These are phyloP conservation scores for Paramecium biaurelia DNA, from an alignment of 73 alveolate species.

Conservation along the genomic window DNA sequence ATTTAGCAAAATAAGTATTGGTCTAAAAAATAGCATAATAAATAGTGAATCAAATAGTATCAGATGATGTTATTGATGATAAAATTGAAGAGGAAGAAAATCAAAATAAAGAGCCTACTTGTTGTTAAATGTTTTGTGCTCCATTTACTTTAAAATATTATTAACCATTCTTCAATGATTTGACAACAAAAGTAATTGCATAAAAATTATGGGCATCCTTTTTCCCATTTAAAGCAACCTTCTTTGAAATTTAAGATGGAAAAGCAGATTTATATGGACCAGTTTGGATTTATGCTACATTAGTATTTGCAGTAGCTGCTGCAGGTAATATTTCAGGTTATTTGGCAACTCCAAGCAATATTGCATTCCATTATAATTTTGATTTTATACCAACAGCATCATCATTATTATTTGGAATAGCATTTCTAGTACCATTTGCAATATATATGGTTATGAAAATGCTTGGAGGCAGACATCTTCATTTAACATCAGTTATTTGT, in stretches of 20 bases:
- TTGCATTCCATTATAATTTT: slow-evolving; percentile 68
- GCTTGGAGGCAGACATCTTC: slow-evolving; percentile 69
- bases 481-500: slow-evolving; percentile 70
- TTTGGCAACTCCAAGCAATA: slow-evolving; percentile 70
- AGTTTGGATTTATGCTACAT: slow-evolving; percentile 78
- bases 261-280: slow-evolving; percentile 84
- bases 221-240: slow-evolving; percentile 74
- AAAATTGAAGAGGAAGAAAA: slow-evolving; percentile 20
- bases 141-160: slow-evolving; percentile 33
- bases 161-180: slow-evolving; percentile 34
- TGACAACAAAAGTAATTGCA: neutral
- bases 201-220: slow-evolving; percentile 67
- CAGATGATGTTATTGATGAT: slow-evolving; percentile 20
- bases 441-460: slow-evolving; percentile 72
- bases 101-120: slow-evolving; percentile 23
- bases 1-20: neutral
- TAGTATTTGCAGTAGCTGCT: slow-evolving; percentile 74
- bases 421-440: slow-evolving; percentile 73
- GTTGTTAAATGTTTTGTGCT: slow-evolving; percentile 27
- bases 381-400: slow-evolving; percentile 76
- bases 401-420: slow-evolving; percentile 73
- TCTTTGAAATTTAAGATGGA: slow-evolving; percentile 70
- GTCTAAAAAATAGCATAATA: neutral
- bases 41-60: slow-evolving; percentile 12
- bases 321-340: slow-evolving; percentile 77